Evolutionary conservation across 208 protist species (phyloP).

Genomic region (Novymonas esmeraldas): DNA sequence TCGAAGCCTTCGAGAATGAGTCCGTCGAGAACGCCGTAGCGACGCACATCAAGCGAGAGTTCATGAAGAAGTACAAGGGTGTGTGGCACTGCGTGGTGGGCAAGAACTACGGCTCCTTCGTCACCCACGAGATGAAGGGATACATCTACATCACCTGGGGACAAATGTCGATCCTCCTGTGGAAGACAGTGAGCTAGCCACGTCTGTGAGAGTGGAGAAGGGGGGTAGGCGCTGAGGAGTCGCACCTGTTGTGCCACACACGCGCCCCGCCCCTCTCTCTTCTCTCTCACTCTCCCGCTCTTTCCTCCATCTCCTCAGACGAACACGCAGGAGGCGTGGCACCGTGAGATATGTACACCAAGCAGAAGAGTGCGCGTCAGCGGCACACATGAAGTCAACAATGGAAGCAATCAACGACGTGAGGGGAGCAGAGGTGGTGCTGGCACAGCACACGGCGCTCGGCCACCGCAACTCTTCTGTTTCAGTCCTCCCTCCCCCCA

Average conservation of each 20-base stretch:
- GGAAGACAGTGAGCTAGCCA: constrained; percentile 90
- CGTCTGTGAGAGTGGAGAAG: too few species aligned
- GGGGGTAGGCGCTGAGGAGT: not conserved
- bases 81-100: constrained; percentile 99
- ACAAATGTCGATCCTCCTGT: constrained; percentile 98
- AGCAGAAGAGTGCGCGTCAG: too few species aligned
- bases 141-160: constrained; percentile 99
- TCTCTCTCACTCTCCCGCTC: not conserved
- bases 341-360: too few species aligned
- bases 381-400: too few species aligned
- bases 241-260: not conserved
- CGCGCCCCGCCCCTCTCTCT: not conserved
- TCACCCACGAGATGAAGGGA: constrained; percentile 99
- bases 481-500: not conserved
- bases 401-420: too few species aligned
- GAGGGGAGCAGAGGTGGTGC: too few species aligned
- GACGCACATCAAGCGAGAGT: constrained; percentile 86
- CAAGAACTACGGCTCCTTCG: constrained; percentile 99
- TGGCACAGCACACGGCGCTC: too few species aligned
- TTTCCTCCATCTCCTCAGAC: too few species aligned
- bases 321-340: too few species aligned
- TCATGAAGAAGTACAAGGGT: constrained; percentile 89
- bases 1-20: constrained; percentile 83
- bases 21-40: constrained; percentile 81
- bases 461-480: not conserved